Base-by-base conservation (phyloP, 2,329 filamentous ascomycete species). In the Botrytis byssoidea region DNA sequence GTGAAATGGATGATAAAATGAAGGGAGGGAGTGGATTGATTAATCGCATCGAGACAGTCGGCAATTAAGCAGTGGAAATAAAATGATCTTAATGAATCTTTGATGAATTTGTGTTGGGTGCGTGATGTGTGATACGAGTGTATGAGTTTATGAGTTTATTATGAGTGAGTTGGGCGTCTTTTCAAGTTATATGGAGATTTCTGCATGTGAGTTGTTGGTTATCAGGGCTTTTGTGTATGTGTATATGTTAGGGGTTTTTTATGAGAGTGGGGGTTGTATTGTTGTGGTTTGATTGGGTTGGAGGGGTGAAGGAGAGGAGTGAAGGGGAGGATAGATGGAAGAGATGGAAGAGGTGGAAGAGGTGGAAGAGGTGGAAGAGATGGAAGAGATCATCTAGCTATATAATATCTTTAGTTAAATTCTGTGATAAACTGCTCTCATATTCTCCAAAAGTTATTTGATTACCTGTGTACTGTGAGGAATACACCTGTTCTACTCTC, bases 61-160 rank as follows among this genome's bases (percentile, higher is more conserved):
- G 25, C 18, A 37, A 57, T 42, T 10, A 25, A 42, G 18, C 32
- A 68, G 48, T 32, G 29, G 4, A 37, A 42, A 29, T 14, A 25
- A 25, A 68, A 68, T 68, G 48, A 57, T 57, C 42, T 68, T 68
- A 57, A 57, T 68, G 66, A 57, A 48, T 32, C 0, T 22, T 57
- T n/a, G 1, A 40, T 29, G 48, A 55, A 16, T 16, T 16, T 14
- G 14, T 42, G 40, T 16, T 42, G 40, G 40, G 40, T 42, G 42
- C 10, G 37, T 20, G 2, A 32, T 64, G n/a, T 64, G 25, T 32
- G 29, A 22, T 32, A 2, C 14, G 40, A 16, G 20, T 46, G 18
- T 44, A 20, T 20, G 42, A 8, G 16, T 20, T 1, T 25, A 14
- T 46, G n/a, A n/a, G n/a, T n/a, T n/a, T n/a, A n/a, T n/a, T n/a